Evolutionary conservation across 225 moss, liverwort and hornwort species (phyloP).

Genomic region (Sphagnum tenellum): DNA sequence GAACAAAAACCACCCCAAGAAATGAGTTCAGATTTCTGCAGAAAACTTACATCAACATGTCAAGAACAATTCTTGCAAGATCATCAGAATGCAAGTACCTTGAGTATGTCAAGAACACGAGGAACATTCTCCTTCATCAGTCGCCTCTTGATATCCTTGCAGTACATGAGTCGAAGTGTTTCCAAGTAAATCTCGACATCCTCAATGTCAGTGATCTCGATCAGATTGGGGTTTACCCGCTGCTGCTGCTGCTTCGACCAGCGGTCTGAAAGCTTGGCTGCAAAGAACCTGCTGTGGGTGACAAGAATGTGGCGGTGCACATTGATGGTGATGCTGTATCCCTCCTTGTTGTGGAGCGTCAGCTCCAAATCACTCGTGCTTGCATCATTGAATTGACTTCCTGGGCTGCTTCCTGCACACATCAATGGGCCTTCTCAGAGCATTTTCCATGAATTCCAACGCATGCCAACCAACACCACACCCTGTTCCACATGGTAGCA

Average conservation of each 20-base stretch:
- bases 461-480: no score
- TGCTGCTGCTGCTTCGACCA: conserved; percentile 64
- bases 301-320: conserved; percentile 75
- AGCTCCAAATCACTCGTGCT: conserved; percentile 66
- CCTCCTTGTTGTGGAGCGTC: conserved; percentile 68
- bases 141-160: conserved; percentile 63
- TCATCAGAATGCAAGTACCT: conserved; percentile 17
- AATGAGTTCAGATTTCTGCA: neutral
- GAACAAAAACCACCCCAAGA: neutral
- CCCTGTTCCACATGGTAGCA: no score
- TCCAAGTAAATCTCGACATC: conserved; percentile 78
- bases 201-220: conserved; percentile 75
- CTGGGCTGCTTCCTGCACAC: conserved; percentile 47
- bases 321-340: conserved; percentile 68
- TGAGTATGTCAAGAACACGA: conserved; percentile 65
- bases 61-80: no score
- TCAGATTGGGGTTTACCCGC: conserved; percentile 41
- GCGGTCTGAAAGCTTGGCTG: conserved; percentile 67
- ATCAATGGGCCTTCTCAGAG: no score
- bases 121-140: conserved; percentile 73
- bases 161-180: conserved; percentile 82
- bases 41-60: neutral
- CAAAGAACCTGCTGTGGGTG: conserved; percentile 73
- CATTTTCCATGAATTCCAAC: no score
- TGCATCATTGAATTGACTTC: conserved; percentile 74